Conservation (phyloP, 345 rosid species). For the Lepidium africanum region DNA sequence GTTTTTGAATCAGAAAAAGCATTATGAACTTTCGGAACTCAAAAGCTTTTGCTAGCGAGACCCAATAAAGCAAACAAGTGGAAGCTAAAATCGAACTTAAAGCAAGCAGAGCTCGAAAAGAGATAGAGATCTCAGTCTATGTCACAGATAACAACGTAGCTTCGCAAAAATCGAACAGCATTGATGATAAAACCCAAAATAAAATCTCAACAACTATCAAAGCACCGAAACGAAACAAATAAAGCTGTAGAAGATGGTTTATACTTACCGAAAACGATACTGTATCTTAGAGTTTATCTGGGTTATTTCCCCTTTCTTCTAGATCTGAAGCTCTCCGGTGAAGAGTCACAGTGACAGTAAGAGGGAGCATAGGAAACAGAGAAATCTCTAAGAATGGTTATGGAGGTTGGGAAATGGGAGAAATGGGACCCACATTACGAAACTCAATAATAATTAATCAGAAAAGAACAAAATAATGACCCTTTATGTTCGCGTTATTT, state of each 20-base stretch:
- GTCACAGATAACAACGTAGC: not conserved
- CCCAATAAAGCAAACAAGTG: not conserved
- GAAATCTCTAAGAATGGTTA: conserved; percentile 20
- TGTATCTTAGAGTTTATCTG: not conserved
- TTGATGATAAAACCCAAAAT: conserved; percentile 3
- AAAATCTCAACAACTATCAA: not conserved
- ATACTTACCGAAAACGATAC: not conserved
- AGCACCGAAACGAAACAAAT: not conserved
- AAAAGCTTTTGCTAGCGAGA: not conserved
- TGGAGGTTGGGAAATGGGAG: conserved; percentile 3
- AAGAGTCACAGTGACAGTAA: conserved; percentile 8
- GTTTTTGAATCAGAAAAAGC: not conserved
- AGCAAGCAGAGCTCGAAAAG: conserved; percentile 1
- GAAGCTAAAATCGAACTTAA: not conserved
- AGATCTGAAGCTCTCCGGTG: conserved; percentile 38
- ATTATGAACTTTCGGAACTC: not conserved
- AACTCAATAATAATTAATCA: conserved; percentile 12
- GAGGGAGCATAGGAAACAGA: conserved; percentile 22
- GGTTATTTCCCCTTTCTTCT: conserved; percentile 15
- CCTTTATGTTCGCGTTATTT: conserved; percentile 16
- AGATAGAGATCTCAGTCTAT: conserved; percentile 19
- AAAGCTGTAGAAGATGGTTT: not conserved
- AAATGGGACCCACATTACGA: conserved; percentile 18
- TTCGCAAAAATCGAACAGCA: conserved; percentile 9
- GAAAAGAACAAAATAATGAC: not conserved